Evolutionary conservation across 495 filamentous ascomycete genomes (phyloP), one percentile per base, ranked within the genome.

Genomic region (Alectoria sarmentosa): DNA sequence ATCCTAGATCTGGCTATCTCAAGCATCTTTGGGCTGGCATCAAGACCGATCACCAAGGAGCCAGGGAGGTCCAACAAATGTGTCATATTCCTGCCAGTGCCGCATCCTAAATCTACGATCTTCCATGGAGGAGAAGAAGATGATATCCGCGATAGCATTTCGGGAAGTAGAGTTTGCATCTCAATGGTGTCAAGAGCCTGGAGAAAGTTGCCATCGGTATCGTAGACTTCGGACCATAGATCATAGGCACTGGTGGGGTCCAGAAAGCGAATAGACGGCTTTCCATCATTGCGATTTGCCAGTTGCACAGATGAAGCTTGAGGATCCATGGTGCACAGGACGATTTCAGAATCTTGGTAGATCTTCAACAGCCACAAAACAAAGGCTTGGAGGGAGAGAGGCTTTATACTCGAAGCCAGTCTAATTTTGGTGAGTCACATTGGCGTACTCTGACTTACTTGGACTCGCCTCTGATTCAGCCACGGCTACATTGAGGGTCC

Each of bases 201-300:
- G 3, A 91, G 78, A 71, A 90, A 87, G 71, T 90, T 91, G 34
- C 83, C 83, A 65, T 91, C 87, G 48, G 79, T 84, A 70, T 91
- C 88, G 73, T 91, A 91, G 65, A 85, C 76, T 71, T 79, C 58
- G 32, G 77, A 75, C 80, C 79, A 82, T 60, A 69, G 71, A 52
- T 78, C 67, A 58, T 83, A 83, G 26, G 77, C 76, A 14, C 34
- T 38, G 4, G 63, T 60, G 63, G 63, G 15, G 21, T 65, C 63
- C 11, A 65, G 34, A n/a, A 59, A 59, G 42, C 63, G 63, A 19
- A 37, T 42, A 30, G 32, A 21, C 6, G 6, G 26, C 26, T 55
- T 55, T 3, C 14, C 52, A 32, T 44, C 28, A 23, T 19, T 56
- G 23, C 36, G 60, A 17, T 23, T 14, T 41, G 55, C 56, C 6